Conservation (phyloP, 73 alveolate species). For the Paramecium bursaria region DNA sequence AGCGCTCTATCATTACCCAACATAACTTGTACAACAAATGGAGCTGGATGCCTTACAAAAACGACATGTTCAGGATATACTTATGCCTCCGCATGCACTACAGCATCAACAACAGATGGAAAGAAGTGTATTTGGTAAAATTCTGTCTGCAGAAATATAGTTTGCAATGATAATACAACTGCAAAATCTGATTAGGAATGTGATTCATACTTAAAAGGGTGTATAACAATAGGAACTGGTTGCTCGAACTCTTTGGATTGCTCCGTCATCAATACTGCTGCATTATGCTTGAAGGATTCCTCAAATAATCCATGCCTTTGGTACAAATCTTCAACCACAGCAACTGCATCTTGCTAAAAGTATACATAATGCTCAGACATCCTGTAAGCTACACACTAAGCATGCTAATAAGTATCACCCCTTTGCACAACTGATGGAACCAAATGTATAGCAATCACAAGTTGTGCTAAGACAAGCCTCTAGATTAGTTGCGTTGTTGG, state of each 20-base stretch:
- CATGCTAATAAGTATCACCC: not conserved
- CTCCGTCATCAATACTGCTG: not conserved
- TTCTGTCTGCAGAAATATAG: not conserved
- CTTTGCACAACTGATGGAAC: not conserved
- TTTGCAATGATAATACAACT: slow-evolving; percentile 33
- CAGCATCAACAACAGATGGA: slow-evolving; percentile 1
- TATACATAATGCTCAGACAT: slow-evolving; percentile 1
- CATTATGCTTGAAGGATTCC: not conserved
- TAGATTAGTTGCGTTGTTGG: slow-evolving; percentile 6
- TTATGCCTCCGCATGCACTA: not conserved
- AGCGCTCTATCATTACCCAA: not conserved
- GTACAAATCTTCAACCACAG: not conserved
- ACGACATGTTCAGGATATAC: not conserved
- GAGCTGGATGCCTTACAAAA: slow-evolving; percentile 1
- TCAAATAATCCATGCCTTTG: slow-evolving; percentile 10
- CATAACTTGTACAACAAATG: slow-evolving; percentile 28
- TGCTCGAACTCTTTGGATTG: not conserved
- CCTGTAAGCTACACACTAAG: not conserved
- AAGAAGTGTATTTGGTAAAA: not conserved
- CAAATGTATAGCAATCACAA: slow-evolving; percentile 5
- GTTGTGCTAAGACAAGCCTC: not conserved
- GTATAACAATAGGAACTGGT: slow-evolving; percentile 46
- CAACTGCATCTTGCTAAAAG: not conserved
- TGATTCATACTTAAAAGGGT: slow-evolving; percentile 12
- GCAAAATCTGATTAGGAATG: slow-evolving; percentile 37